Conservation (phyloP, 208 protist genomes). For the Porcisia hertigi region DNA sequence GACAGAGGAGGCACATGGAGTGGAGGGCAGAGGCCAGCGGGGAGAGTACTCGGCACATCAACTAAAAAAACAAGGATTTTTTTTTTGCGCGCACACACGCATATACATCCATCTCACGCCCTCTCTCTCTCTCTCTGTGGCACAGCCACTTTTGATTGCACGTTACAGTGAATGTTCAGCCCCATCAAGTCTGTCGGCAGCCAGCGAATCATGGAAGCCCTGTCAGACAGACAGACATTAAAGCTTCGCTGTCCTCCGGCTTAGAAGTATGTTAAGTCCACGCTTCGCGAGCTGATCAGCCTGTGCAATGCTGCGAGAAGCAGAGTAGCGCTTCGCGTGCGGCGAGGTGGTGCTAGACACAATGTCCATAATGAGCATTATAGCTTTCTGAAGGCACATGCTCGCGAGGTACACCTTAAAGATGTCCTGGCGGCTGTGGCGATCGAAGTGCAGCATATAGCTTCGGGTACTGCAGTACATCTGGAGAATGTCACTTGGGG, state of each 20-base stretch:
- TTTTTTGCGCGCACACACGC: too few species aligned
- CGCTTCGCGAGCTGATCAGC: slow-evolving; percentile 59
- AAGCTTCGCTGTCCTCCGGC: slow-evolving; percentile 40
- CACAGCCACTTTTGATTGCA: neutral
- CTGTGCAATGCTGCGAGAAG: slow-evolving; percentile 47
- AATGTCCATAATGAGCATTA: slow-evolving; percentile 39
- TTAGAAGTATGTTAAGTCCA: slow-evolving; percentile 51
- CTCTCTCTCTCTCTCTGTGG: too few species aligned
- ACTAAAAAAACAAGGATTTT: too few species aligned
- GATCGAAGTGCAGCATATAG: slow-evolving; percentile 68
- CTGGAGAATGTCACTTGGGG: slow-evolving; percentile 57
- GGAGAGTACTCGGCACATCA: too few species aligned
- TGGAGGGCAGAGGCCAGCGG: too few species aligned
- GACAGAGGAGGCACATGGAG: too few species aligned
- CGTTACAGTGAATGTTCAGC: neutral
- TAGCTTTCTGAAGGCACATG: slow-evolving; percentile 53
- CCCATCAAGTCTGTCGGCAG: neutral
- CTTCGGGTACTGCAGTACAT: slow-evolving; percentile 67
- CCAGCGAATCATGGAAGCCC: neutral
- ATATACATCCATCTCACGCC: too few species aligned
- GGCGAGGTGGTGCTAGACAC: slow-evolving; percentile 7
- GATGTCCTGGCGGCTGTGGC: slow-evolving; percentile 54
- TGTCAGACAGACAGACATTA: slow-evolving; percentile 3
- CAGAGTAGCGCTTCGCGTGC: slow-evolving; percentile 12
- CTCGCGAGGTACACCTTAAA: slow-evolving; percentile 76